Evolutionary conservation across 2,329 filamentous ascomycete species (phyloP).

Genomic region (Coniochaeta sp.): DNA sequence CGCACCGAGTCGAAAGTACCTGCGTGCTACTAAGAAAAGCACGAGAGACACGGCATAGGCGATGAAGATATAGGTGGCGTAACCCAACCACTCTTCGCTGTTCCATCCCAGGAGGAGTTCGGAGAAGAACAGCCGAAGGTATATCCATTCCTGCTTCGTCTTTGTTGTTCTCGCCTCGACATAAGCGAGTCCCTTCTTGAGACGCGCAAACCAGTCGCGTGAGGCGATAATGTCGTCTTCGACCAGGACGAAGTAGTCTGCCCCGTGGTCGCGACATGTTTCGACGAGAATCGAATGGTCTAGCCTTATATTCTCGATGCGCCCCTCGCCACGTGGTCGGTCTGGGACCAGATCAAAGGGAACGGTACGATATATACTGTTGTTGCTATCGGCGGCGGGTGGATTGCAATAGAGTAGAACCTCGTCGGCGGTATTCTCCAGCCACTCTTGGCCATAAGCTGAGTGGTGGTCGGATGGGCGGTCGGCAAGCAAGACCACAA

Average conservation of each 20-base stretch:
- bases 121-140: slow-evolving; percentile 30
- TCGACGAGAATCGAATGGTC: slow-evolving; percentile 27
- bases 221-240: slow-evolving; percentile 30
- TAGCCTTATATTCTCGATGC: slow-evolving; percentile 25
- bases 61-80: slow-evolving; percentile 18
- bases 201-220: slow-evolving; percentile 24
- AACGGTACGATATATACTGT: slow-evolving; percentile 8
- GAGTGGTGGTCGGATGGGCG: slow-evolving; percentile 20
- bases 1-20: not conserved
- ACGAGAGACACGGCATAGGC: slow-evolving; percentile 18
- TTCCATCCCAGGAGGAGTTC: slow-evolving; percentile 32
- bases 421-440: slow-evolving; percentile 23
- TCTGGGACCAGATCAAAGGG: slow-evolving; percentile 15
- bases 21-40: slow-evolving; percentile 10
- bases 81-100: slow-evolving; percentile 24
- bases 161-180: slow-evolving; percentile 18
- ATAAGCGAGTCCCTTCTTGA: slow-evolving; percentile 19
- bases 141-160: slow-evolving; percentile 21
- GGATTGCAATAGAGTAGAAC: slow-evolving; percentile 22
- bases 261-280: slow-evolving; percentile 18
- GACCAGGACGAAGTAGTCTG: slow-evolving; percentile 27
- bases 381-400: slow-evolving; percentile 3
- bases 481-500: slow-evolving; percentile 28
- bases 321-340: slow-evolving; percentile 15
- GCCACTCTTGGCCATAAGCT: slow-evolving; percentile 24